These are phyloP conservation scores for Omphalea diandra DNA, from an alignment of 441 rosid genomes.

Conservation along the genomic window DNA sequence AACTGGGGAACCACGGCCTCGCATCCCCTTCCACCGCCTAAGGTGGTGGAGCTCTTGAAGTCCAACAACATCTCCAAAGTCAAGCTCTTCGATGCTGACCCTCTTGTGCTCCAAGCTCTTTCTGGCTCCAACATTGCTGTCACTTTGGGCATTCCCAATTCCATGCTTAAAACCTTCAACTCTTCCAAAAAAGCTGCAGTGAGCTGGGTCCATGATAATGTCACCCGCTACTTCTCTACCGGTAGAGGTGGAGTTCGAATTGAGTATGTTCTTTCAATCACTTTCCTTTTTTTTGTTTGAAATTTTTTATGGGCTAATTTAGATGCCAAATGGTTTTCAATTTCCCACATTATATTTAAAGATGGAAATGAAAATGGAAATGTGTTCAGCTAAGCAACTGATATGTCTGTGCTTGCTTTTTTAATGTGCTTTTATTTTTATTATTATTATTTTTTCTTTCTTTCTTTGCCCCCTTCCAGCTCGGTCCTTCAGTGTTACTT, in stretches of 20 bases:
- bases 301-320: background rate
- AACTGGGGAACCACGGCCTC: conserved; percentile 83
- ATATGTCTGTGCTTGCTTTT: background rate
- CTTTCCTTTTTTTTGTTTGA: background rate
- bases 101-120: conserved; percentile 64
- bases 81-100: conserved; percentile 80
- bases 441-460: no score
- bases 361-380: background rate
- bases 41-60: conserved; percentile 81
- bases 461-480: no score
- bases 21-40: conserved; percentile 72
- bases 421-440: background rate
- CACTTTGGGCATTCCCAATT: conserved; percentile 66
- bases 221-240: conserved; percentile 72
- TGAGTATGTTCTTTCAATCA: conserved; percentile 44
- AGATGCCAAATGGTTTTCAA: background rate
- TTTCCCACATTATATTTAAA: background rate
- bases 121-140: conserved; percentile 69
- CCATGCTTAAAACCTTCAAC: conserved; percentile 59
- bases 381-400: no score
- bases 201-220: conserved; percentile 93
- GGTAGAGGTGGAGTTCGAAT: conserved; percentile 52
- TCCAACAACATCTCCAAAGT: conserved; percentile 70
- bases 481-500: no score
- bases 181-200: conserved; percentile 66